These are phyloP conservation scores for Anisodus tanguticus DNA, from an alignment of 257 asterid species.

Conservation along the genomic window DNA sequence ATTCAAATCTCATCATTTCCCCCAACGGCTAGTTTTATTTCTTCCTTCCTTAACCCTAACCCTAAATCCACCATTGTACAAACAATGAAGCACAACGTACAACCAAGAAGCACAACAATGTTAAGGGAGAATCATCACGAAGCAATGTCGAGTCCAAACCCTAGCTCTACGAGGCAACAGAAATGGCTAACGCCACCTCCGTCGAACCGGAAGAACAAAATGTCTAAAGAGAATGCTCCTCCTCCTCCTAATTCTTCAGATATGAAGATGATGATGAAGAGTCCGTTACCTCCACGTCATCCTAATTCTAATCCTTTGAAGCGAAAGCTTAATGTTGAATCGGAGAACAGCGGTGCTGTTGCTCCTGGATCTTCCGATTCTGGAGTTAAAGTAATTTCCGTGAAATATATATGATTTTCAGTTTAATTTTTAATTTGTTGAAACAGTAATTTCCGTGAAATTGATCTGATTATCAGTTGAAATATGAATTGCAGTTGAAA, in stretches of 20 bases:
- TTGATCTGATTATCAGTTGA: no score
- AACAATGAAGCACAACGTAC: slow-evolving; percentile 58
- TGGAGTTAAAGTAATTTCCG: slow-evolving; percentile 67
- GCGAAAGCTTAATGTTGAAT: slow-evolving; percentile 78
- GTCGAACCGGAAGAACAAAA: slow-evolving; percentile 60
- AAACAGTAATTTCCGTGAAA: no score
- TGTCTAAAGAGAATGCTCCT: slow-evolving; percentile 79
- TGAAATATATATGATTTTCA: background rate
- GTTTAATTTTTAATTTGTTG: no score
- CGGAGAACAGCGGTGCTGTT: slow-evolving; percentile 42
- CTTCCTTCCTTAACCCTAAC: background rate
- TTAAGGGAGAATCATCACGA: slow-evolving; percentile 57
- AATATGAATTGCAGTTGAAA: no score
- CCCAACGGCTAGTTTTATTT: background rate
- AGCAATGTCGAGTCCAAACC: slow-evolving; percentile 58
- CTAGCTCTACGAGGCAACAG: slow-evolving; percentile 41
- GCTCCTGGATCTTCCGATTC: slow-evolving; percentile 57
- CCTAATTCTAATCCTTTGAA: slow-evolving; percentile 53
- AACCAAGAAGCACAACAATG: slow-evolving; percentile 58
- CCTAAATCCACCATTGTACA: slow-evolving; percentile 20
- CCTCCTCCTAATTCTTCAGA: slow-evolving; percentile 42
- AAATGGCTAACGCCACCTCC: slow-evolving; percentile 50
- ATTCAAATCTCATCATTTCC: slow-evolving; percentile 22
- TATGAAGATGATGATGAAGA: slow-evolving; percentile 57
- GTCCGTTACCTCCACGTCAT: slow-evolving; percentile 92